Conservation (phyloP, 306 rosid genomes). For the Cucumis melo region DNA sequence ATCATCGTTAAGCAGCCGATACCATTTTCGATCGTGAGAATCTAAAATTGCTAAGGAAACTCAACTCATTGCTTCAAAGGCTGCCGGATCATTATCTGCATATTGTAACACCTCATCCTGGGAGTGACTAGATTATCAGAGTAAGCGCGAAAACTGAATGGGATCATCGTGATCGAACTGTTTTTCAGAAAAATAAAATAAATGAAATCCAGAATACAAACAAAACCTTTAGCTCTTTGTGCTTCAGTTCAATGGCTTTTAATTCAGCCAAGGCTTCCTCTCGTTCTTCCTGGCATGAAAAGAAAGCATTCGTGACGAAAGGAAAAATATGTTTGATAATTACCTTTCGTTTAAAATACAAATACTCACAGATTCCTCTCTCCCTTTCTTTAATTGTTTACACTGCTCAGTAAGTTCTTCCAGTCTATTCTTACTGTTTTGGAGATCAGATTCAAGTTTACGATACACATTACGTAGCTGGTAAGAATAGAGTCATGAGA, state of each 20-base stretch:
- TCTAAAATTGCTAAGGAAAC: not conserved
- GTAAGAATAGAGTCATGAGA: conserved; percentile 9
- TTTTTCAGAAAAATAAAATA: not conserved
- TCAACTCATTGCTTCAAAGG: conserved; percentile 84
- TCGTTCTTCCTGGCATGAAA: conserved; percentile 51
- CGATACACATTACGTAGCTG: conserved; percentile 68
- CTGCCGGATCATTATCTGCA: conserved; percentile 93
- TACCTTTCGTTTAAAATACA: not conserved
- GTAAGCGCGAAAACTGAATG: not conserved
- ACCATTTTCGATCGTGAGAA: not conserved
- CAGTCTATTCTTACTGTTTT: conserved; percentile 42
- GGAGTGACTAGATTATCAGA: conserved; percentile 8
- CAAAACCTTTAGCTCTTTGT: conserved; percentile 59
- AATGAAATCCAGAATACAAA: conserved; percentile 6
- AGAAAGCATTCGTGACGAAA: conserved; percentile 6
- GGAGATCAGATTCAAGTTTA: conserved; percentile 73
- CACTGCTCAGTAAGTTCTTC: conserved; percentile 56
- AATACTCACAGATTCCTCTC: conserved; percentile 80
- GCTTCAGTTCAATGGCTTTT: conserved; percentile 52
- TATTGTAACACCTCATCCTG: conserved; percentile 71
- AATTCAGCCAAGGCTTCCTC: conserved; percentile 64
- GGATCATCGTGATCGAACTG: not conserved
- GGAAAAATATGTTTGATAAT: not conserved
- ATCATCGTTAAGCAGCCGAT: not conserved
- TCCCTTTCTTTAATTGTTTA: conserved; percentile 58